Percentiles rank a stretch among this genome's conserved stretches.
Conservation (phyloP, 768 basidiomycete genomes). For the Trichaptum fuscoviolaceum region DNA sequence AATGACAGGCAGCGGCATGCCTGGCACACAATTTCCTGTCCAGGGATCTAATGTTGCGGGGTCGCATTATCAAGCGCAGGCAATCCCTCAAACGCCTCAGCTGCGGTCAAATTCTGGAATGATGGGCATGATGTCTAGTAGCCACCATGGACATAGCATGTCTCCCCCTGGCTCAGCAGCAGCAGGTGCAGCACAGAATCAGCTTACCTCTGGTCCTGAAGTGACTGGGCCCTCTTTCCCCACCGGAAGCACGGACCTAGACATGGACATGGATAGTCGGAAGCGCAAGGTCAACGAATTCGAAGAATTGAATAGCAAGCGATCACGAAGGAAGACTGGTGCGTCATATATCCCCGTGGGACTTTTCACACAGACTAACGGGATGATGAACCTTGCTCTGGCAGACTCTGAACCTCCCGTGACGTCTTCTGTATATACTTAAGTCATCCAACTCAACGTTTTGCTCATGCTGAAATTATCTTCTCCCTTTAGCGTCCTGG, state of each 20-base stretch:
- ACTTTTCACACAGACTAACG: not conserved
- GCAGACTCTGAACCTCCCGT: not conserved
- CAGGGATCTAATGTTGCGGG: conserved; percentile 8
- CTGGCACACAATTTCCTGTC: conserved; percentile 3
- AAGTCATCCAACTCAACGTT: not conserved
- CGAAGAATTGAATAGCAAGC: conserved; percentile 63
- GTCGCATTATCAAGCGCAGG: not conserved
- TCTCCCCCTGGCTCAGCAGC: conserved; percentile 17
- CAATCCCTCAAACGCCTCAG: not conserved
- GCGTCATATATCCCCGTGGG: conserved; percentile 19
- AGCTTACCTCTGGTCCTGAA: conserved; percentile 12
- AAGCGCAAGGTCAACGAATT: conserved; percentile 65
- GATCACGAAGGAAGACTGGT: conserved; percentile 72
- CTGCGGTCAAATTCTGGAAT: not conserved
- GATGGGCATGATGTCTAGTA: not conserved
- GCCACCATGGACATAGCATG: not conserved
- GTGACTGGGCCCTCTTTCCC: conserved; percentile 12
- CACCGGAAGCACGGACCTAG: conserved; percentile 39
- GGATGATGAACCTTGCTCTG: not conserved
- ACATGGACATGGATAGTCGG: conserved; percentile 56
- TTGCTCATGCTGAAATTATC: not conserved
- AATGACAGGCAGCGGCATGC: conserved; percentile 11
- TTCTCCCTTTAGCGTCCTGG: not conserved
- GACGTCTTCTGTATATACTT: not conserved
- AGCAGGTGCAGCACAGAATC: conserved; percentile 16